Evolutionary conservation across 2,329 filamentous ascomycete species (phyloP), one percentile per base, ranked within the genome.

Genomic region (Fusarium euwallaceae): DNA sequence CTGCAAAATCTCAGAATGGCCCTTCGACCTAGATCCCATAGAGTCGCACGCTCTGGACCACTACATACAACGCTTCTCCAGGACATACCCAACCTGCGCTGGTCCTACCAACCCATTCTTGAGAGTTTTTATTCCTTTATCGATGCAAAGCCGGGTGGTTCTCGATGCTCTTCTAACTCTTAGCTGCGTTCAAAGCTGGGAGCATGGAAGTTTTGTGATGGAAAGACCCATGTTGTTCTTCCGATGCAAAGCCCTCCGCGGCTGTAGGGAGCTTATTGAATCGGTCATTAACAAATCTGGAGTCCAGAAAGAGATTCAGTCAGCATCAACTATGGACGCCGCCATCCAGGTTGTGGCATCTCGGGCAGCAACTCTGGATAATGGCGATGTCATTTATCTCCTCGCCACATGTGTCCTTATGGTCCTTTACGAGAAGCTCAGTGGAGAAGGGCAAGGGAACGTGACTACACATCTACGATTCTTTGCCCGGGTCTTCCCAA

Each of bases 61-160:
- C 48, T 76, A 76, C 48, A 70, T 74, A 12, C 74, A 75, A 22
- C 59, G 64, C 9, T 76, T 77, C 37, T 74, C 73, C 2, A 61
- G 69, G 34, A 72, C 67, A 17, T 76, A 73, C 36, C 75, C 73
- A 3, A 58, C 71, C 4, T 74, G 65, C 56, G 59, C 68, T 10
- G 71, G 67, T 3, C 73, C 73, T 5, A 62, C 37, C 1, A 77
- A 74, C 20, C 75, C 71, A 10, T 77, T 77, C 34, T 34, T 77
- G 16, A 37, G 67, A 4, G 45, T 77, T 3, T 67, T 76, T 12
- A 36, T 77, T 2, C 71, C 69, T 3, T 58, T 75, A 3, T 67
- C 74, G 2, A 74, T 70, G 64, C 65, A 71, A 39, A 77, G 69
- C n/a, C 62, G 67, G 34, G 65, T 69, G 1, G 73, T 77, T 10